A percentile compares a stretch with the other conserved stretches of the same genome.
phyloP scores from a whole-genome alignment of 2,329 filamentous ascomycete species.

The Sporothrix dimorphospora region DNA sequence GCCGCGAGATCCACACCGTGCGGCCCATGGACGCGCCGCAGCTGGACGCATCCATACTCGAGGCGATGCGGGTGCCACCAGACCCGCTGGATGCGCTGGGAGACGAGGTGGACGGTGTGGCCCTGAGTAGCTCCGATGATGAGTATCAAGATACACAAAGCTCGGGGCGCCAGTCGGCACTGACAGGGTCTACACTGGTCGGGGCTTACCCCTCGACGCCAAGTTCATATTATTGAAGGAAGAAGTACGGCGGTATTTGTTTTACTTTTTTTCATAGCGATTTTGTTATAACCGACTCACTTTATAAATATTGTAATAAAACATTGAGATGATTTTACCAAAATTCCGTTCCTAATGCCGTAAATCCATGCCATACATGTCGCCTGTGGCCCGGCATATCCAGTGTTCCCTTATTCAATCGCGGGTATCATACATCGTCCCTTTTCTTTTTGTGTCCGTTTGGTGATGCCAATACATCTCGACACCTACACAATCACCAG shows the following conservation, averaged over 20 bases:
- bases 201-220: background rate
- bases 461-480: background rate
- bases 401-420: background rate
- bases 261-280: background rate
- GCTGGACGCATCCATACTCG: conserved; percentile 67
- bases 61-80: conserved; percentile 60
- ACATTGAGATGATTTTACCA: background rate
- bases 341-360: background rate
- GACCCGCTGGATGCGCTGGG: conserved; percentile 50
- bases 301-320: background rate
- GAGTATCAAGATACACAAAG: conserved; percentile 35
- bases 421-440: background rate
- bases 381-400: background rate
- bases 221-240: conserved; percentile 14
- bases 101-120: conserved; percentile 40
- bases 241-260: background rate
- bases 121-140: conserved; percentile 49
- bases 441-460: background rate
- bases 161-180: background rate
- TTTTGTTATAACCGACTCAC: background rate
- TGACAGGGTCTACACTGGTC: too few species aligned
- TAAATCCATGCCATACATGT: background rate
- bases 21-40: conserved; percentile 68
- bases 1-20: conserved; percentile 79
- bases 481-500: conserved; percentile 50